These are phyloP conservation scores for Bombardia bombarda DNA, from an alignment of 495 filamentous ascomycete genomes.

Conservation along the genomic window DNA sequence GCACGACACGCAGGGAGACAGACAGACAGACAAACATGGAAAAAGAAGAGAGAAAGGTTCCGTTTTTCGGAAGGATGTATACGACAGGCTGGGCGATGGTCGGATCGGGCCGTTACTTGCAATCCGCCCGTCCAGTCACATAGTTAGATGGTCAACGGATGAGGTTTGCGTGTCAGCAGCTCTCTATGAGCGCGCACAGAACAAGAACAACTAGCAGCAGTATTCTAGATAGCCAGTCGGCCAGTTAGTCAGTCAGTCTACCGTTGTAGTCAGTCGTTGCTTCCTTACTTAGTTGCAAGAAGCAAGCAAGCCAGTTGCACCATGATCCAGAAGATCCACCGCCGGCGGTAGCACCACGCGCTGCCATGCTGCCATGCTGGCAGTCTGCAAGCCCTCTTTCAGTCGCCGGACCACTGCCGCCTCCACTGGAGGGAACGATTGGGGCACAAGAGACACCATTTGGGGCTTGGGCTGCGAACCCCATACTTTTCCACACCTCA, in stretches of 20 bases:
- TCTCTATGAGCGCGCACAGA: not conserved
- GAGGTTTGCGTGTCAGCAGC: too few species aligned
- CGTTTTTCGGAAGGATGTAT: not conserved
- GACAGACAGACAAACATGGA: not conserved
- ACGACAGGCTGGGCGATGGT: slow-evolving; percentile 4
- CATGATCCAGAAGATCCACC: slow-evolving; percentile 2
- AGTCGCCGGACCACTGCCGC: slow-evolving; percentile 14
- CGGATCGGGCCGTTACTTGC: slow-evolving; percentile 19
- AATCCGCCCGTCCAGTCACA: slow-evolving; percentile 5
- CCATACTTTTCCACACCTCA: slow-evolving; percentile 22
- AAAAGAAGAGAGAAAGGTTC: not conserved
- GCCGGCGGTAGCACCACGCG: slow-evolving; percentile 10
- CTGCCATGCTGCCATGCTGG: slow-evolving; percentile 11
- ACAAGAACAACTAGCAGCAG: not conserved
- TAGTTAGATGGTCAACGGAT: not conserved
- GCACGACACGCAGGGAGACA: not conserved
- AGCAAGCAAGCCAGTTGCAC: too few species aligned
- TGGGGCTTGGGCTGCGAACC: slow-evolving; percentile 16
- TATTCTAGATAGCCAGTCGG: too few species aligned
- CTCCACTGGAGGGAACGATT: slow-evolving; percentile 8
- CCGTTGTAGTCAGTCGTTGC: too few species aligned
- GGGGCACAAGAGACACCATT: slow-evolving; percentile 10
- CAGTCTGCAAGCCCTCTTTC: slow-evolving; percentile 13
- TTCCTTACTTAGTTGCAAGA: too few species aligned
- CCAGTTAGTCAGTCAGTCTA: too few species aligned